A percentile compares a stretch with the other conserved stretches of the same genome.
Evolutionary conservation across 257 asterid species (phyloP).

Genomic region (Euphrasia confusa): DNA sequence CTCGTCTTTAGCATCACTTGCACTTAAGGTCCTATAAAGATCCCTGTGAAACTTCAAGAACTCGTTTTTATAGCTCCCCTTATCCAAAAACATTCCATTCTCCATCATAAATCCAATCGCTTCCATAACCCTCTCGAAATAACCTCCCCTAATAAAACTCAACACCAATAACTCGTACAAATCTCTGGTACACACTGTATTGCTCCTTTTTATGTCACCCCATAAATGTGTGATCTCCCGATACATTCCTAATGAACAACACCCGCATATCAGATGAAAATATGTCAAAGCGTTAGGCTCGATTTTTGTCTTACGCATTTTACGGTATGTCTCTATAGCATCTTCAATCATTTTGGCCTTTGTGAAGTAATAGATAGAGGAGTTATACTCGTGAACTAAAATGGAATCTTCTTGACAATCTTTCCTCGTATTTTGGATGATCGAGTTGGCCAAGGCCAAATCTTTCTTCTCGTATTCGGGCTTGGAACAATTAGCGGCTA

Average conservation of each 20-base stretch:
- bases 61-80: conserved; percentile 59
- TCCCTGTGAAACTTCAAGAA: conserved; percentile 69
- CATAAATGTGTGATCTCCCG: conserved; percentile 76
- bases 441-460: conserved; percentile 40
- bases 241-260: conserved; percentile 56
- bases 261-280: conserved; percentile 53
- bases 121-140: conserved; percentile 86
- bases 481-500: conserved; percentile 17
- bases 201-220: conserved; percentile 78
- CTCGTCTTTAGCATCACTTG: conserved; percentile 56
- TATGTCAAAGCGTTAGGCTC: conserved; percentile 57
- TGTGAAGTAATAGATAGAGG: conserved; percentile 72
- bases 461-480: conserved; percentile 24
- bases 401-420: conserved; percentile 29
- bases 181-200: conserved; percentile 45
- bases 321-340: conserved; percentile 59
- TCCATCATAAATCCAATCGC: conserved; percentile 58
- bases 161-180: conserved; percentile 55
- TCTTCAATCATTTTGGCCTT: conserved; percentile 86
- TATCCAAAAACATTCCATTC: conserved; percentile 62
- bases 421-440: conserved; percentile 38
- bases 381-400: conserved; percentile 46
- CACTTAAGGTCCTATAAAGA: conserved; percentile 54
- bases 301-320: conserved; percentile 62
- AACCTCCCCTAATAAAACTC: conserved; percentile 78